Evolutionary conservation across 345 rosid species (phyloP).

Genomic region (Noccaea bulbosa): DNA sequence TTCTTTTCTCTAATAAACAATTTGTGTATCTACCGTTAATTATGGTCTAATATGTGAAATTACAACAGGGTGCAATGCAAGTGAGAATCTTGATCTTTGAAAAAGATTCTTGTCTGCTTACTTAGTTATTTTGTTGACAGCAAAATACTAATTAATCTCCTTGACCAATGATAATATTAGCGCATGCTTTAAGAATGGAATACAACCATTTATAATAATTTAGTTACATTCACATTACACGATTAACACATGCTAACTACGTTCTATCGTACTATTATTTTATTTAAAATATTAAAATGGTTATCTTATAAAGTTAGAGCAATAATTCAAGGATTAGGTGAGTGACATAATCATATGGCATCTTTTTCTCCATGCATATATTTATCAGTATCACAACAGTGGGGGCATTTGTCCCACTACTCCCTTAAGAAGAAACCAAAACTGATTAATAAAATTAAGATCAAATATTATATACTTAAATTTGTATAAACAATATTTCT

Average conservation of each 20-base stretch:
- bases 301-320: slow-evolving; percentile 7
- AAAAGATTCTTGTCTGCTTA: slow-evolving; percentile 40
- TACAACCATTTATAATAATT: slow-evolving; percentile 12
- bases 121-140: slow-evolving; percentile 13
- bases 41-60: slow-evolving; percentile 20
- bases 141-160: not conserved
- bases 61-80: slow-evolving; percentile 12
- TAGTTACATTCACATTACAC: slow-evolving; percentile 38
- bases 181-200: slow-evolving; percentile 30
- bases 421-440: not conserved
- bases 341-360: slow-evolving; percentile 36
- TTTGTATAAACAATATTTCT: too few relatives aligned
- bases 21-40: too few relatives aligned
- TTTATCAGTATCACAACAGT: slow-evolving; percentile 21
- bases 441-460: not conserved
- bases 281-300: not conserved
- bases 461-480: not conserved
- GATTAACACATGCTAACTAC: slow-evolving; percentile 36
- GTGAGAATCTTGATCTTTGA: slow-evolving; percentile 31
- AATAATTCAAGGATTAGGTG: slow-evolving; percentile 41
- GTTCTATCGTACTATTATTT: not conserved
- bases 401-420: slow-evolving; percentile 5
- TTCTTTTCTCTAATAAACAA: too few relatives aligned
- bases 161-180: slow-evolving; percentile 28
- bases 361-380: slow-evolving; percentile 8